These are phyloP conservation scores for Termitomyces sp. DNA, from an alignment of 768 basidiomycete genomes.

Conservation along the genomic window DNA sequence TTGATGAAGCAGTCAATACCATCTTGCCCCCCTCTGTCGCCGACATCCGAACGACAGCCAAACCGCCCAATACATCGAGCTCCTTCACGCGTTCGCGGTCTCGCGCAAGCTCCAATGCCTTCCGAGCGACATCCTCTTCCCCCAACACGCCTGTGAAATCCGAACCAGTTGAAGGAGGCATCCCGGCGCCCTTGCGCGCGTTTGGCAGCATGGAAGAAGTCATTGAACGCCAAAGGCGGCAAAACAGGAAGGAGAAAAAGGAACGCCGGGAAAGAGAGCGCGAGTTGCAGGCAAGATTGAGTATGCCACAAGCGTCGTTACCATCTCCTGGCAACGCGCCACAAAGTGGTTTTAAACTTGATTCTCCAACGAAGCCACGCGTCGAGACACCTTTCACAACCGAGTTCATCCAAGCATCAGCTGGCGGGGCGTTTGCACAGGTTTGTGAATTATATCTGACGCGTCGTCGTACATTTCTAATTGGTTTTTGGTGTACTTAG, in stretches of 20 bases:
- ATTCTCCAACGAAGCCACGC: conserved; percentile 52
- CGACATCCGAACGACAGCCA: conserved; percentile 29
- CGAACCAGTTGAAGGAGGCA: conserved; percentile 44
- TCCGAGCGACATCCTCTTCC: conserved; percentile 50
- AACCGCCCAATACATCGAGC: conserved; percentile 27
- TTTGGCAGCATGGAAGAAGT: conserved; percentile 76
- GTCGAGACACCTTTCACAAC: conserved; percentile 38
- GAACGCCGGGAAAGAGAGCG: conserved; percentile 44
- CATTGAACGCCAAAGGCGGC: conserved; percentile 67
- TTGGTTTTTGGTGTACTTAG: conserved; percentile 5
- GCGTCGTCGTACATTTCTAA: conserved; percentile 17
- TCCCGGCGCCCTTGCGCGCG: conserved; percentile 42
- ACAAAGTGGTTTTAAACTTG: conserved; percentile 37
- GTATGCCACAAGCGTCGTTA: conserved; percentile 36
- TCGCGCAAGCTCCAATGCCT: conserved; percentile 41
- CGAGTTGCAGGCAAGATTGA: conserved; percentile 27
- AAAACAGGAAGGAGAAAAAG: conserved; percentile 47
- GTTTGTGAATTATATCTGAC: conserved; percentile 34
- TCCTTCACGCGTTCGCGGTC: conserved; percentile 40
- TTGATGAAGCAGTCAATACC: conserved; percentile 30
- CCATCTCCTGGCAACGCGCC: conserved; percentile 50
- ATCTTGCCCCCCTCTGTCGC: conserved; percentile 28
- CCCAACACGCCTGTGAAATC: conserved; percentile 60
- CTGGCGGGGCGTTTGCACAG: conserved; percentile 26
- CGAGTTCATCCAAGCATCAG: conserved; percentile 24